Base-by-base conservation (phyloP, 345 rosid species). In the Arabis hirsuta region DNA sequence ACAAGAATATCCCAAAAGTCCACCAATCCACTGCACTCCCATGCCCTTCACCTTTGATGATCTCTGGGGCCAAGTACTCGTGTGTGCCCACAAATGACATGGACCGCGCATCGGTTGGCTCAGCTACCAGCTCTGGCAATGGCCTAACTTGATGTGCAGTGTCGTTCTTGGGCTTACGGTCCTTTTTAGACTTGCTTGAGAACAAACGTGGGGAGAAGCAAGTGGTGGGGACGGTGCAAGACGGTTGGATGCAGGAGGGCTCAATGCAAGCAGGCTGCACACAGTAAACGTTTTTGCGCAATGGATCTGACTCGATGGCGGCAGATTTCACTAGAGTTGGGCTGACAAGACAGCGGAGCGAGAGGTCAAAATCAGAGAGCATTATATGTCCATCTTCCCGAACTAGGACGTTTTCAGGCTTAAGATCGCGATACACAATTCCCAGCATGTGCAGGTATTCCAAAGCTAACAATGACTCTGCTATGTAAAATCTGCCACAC, bases 1-100 rank as follows among this genome's bases (percentile, higher is more conserved):
- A 90, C 9, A 92, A 79, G 76, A 92, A 90, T 62, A 90, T 92
- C 65, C 98, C 96, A 72, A 81, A 88, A 65, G 96, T 92, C 98
- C 98, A 92, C 98, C 98, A 92, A 72, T 92, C 98, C 9, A 92
- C 98, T 2, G 98, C 98, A 78, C 95, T 90, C 65, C 98, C 98
- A 78, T 92, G 96, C 61, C 98, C 98, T 83, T 89, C 97, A 3
- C 97, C 97, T 76, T 89, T 87, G 24, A 91, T 91, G 38, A 91
- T 91, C 85, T 91, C 97, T 0, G 91, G 96, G 20, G 97, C 97
- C 72, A 91, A 84, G 78, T 91, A 89, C 74, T 91, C 94, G 2
- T 90, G 98, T 50, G 96, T 92, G 69, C 98, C 98, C 14, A 90
- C 96, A 75, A 92, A 92, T 4, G 98, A 92, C 98, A 92, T 92